Conservation (phyloP, 1,139 yeast genomes). For the Pichia sp. region DNA sequence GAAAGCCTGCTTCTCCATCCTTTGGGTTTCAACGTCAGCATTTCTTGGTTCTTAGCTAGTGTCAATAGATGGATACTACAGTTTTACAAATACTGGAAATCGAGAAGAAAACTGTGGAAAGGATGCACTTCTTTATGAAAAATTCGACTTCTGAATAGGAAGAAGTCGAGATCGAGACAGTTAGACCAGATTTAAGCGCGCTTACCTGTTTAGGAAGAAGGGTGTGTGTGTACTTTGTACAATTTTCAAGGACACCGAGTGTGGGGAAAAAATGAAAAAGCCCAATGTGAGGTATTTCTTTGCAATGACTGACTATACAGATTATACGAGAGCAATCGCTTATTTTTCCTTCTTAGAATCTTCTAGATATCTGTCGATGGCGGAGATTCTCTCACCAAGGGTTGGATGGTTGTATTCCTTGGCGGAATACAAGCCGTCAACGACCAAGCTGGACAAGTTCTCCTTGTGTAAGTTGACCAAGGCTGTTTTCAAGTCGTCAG, state of each 20-base stretch:
- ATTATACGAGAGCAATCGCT: background rate
- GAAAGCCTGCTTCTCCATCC: background rate
- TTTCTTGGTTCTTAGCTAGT: no score
- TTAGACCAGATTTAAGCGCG: conserved; percentile 17
- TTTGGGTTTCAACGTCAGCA: background rate
- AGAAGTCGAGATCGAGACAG: no score
- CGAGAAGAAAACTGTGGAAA: background rate
- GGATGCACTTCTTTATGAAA: no score
- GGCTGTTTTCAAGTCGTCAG: conserved; percentile 64
- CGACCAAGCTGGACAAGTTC: conserved; percentile 78
- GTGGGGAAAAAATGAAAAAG: background rate
- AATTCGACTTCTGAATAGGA: no score
- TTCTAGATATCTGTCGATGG: conserved; percentile 46
- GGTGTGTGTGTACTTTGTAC: background rate
- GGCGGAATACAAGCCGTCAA: conserved; percentile 85
- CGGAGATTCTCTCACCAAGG: conserved; percentile 77
- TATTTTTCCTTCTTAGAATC: conserved; percentile 24
- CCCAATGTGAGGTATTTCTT: background rate
- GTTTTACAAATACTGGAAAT: no score
- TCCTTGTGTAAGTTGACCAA: conserved; percentile 73
- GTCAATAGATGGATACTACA: no score
- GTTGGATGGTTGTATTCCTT: conserved; percentile 91
- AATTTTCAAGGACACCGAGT: background rate
- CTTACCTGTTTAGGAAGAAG: conserved; percentile 13
- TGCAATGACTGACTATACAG: no score